Evolutionary conservation across 1,139 yeast genomes (phyloP).

Genomic region (Candida labiduridarum): DNA sequence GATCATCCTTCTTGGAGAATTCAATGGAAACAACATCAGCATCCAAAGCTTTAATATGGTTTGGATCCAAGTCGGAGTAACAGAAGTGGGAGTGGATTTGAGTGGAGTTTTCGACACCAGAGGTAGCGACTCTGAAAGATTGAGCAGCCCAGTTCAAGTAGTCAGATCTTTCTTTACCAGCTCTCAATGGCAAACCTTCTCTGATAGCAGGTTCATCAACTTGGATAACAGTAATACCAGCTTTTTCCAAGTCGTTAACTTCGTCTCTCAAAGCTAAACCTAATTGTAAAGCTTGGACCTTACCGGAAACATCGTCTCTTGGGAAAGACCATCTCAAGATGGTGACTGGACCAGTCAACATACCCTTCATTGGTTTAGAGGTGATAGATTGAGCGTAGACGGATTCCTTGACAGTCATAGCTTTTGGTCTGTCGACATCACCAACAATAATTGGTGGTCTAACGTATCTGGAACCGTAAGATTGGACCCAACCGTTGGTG

Average conservation of each 20-base stretch:
- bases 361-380: slow-evolving; percentile 97
- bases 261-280: slow-evolving; percentile 98
- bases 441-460: slow-evolving; percentile 99
- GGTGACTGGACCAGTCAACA: slow-evolving; percentile 99
- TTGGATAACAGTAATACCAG: slow-evolving; percentile 97
- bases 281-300: slow-evolving; percentile 94
- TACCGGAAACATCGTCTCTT: slow-evolving; percentile 95
- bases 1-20: slow-evolving; percentile 99
- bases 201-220: slow-evolving; percentile 99
- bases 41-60: slow-evolving; percentile 98
- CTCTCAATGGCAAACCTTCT: slow-evolving; percentile 99
- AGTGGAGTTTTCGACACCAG: slow-evolving; percentile 93
- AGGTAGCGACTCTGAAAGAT: slow-evolving; percentile 99
- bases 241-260: slow-evolving; percentile 96
- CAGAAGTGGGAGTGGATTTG: slow-evolving; percentile 99
- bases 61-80: slow-evolving; percentile 99
- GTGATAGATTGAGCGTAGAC: slow-evolving; percentile 98
- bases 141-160: slow-evolving; percentile 99
- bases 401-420: slow-evolving; percentile 99
- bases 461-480: slow-evolving; percentile 99
- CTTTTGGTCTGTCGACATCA: slow-evolving; percentile 97
- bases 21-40: slow-evolving; percentile 99
- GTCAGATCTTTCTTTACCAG: slow-evolving; percentile 94
- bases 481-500: slow-evolving; percentile 99
- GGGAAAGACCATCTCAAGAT: slow-evolving; percentile 99